Percentiles rank a stretch among this genome's conserved stretches.
Evolutionary conservation across 208 protist genomes (phyloP).

Genomic region (Wallacemonas sp.): DNA sequence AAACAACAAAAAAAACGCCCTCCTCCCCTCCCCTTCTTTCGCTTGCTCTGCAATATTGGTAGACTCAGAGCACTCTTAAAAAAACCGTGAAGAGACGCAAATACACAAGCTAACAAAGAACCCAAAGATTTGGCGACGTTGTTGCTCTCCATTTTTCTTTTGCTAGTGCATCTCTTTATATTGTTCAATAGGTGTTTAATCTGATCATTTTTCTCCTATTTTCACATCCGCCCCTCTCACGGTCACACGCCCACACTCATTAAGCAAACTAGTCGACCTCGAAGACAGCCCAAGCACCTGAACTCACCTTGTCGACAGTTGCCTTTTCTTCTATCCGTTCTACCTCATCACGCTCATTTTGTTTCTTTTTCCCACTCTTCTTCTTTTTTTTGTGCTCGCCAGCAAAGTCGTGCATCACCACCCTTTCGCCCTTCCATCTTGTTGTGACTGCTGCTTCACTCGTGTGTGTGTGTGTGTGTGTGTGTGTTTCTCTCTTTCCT

Average conservation of each 20-base stretch:
- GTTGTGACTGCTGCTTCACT: background rate
- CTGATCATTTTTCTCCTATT: conserved; percentile 11
- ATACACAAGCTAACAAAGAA: background rate
- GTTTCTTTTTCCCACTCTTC: background rate
- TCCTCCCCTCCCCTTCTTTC: too few species aligned
- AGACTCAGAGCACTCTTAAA: background rate
- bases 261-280: too few species aligned
- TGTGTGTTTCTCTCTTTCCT: background rate
- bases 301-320: too few species aligned
- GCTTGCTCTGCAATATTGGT: background rate
- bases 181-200: too few species aligned
- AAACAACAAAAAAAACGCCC: too few species aligned
- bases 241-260: too few species aligned
- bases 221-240: conserved; percentile 2
- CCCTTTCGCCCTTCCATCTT: background rate
- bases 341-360: background rate
- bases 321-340: conserved; percentile 9
- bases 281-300: too few species aligned
- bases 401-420: background rate
- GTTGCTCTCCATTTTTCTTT: conserved; percentile 12
- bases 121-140: background rate
- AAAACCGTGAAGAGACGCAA: background rate
- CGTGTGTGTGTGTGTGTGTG: background rate
- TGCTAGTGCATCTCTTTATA: too few species aligned
- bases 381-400: conserved; percentile 9